phyloP scores from a whole-genome alignment of 257 asterid species.

The Phtheirospermum japonicum region DNA sequence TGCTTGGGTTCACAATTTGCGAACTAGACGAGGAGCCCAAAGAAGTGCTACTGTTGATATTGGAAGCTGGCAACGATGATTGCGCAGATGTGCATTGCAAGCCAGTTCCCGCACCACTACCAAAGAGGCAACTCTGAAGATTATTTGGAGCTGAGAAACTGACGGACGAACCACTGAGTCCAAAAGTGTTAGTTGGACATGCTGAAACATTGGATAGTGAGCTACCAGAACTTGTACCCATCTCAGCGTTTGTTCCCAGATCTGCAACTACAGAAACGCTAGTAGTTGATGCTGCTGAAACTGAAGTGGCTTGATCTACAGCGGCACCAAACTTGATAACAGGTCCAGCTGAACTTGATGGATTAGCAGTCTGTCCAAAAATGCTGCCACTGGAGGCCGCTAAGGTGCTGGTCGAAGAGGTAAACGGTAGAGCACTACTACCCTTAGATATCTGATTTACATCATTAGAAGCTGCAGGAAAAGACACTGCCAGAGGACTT shows the following conservation, averaged over 20 bases:
- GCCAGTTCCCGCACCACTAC: slow-evolving; percentile 29
- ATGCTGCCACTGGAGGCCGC: slow-evolving; percentile 31
- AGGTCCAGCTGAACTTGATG: slow-evolving; percentile 32
- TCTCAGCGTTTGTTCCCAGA: slow-evolving; percentile 26
- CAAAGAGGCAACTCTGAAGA: slow-evolving; percentile 40
- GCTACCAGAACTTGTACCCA: slow-evolving; percentile 27
- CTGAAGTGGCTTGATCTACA: slow-evolving; percentile 28
- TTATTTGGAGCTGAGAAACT: slow-evolving; percentile 28
- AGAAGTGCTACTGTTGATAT: slow-evolving; percentile 23
- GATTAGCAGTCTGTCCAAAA: slow-evolving; percentile 33
- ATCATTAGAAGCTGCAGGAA: slow-evolving; percentile 32
- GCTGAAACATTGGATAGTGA: slow-evolving; percentile 32
- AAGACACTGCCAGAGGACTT: slow-evolving; percentile 31
- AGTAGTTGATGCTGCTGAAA: slow-evolving; percentile 39
- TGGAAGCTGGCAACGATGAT: slow-evolving; percentile 35
- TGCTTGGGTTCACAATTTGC: slow-evolving; percentile 24
- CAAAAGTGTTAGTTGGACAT: slow-evolving; percentile 30
- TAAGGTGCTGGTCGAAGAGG: slow-evolving; percentile 39
- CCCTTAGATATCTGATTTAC: slow-evolving; percentile 35
- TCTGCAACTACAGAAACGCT: slow-evolving; percentile 31
- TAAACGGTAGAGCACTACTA: slow-evolving; percentile 29
- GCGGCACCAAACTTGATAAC: slow-evolving; percentile 40
- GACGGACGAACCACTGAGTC: slow-evolving; percentile 33
- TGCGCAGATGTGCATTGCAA: slow-evolving; percentile 34
- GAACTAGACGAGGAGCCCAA: slow-evolving; percentile 35